Evolutionary conservation across 2,329 filamentous ascomycete species (phyloP).

Genomic region (Pseudocercospora fuligena): DNA sequence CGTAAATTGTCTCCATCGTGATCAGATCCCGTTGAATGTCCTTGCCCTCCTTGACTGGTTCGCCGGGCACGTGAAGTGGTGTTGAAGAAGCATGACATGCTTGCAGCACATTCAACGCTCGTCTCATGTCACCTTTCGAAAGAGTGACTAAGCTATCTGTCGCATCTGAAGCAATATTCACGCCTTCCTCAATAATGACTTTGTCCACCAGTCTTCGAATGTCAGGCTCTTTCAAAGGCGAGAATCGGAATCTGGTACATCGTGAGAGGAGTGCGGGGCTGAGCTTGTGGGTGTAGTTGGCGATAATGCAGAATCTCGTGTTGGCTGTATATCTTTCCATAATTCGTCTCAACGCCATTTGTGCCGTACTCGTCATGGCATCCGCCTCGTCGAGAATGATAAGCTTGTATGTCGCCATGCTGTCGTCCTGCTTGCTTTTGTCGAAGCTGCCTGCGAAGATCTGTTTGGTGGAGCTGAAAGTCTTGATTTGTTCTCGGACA

Average conservation of each 20-base stretch:
- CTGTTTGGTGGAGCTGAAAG: slow-evolving; percentile 96
- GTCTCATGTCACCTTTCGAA: slow-evolving; percentile 94
- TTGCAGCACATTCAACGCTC: slow-evolving; percentile 92
- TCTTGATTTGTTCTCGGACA: slow-evolving; percentile 98
- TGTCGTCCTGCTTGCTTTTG: slow-evolving; percentile 40
- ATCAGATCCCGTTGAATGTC: slow-evolving; percentile 79
- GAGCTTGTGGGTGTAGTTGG: slow-evolving; percentile 98
- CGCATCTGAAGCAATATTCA: slow-evolving; percentile 81
- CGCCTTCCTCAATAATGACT: slow-evolving; percentile 83
- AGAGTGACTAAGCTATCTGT: slow-evolving; percentile 81
- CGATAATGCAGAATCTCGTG: slow-evolving; percentile 96
- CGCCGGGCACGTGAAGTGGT: slow-evolving; percentile 56
- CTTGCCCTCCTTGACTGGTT: slow-evolving; percentile 54
- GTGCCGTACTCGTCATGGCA: slow-evolving; percentile 97
- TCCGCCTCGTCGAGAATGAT: slow-evolving; percentile 99
- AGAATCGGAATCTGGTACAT: slow-evolving; percentile 94
- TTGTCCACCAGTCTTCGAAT: slow-evolving; percentile 85
- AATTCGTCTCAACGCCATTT: slow-evolving; percentile 94
- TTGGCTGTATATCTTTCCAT: slow-evolving; percentile 99
- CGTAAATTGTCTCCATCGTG: slow-evolving; percentile 90
- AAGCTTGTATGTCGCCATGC: slow-evolving; percentile 82
- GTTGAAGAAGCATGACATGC: slow-evolving; percentile 93
- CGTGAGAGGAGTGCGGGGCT: slow-evolving; percentile 89
- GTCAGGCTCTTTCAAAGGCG: slow-evolving; percentile 85
- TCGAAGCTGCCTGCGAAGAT: slow-evolving; percentile 70